Evolutionary conservation across 768 basidiomycete species (phyloP), one percentile per base, ranked within the genome.

Genomic region (Podaxis sp.): DNA sequence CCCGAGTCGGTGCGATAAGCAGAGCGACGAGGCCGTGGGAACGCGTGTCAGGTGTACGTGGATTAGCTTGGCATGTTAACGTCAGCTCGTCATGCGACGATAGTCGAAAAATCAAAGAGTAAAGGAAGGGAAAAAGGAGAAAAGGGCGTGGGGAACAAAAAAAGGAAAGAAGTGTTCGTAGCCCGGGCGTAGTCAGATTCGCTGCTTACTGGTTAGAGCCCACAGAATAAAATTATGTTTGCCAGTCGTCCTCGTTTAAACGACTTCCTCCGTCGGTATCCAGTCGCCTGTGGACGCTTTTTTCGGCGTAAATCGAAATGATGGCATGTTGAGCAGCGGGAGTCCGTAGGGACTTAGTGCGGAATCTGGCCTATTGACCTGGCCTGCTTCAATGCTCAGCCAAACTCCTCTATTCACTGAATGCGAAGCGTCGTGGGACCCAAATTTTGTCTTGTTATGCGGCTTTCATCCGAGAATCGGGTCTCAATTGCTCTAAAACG

Each of bases 291-390:
- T 46, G 19, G 43, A 46, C 2, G 7, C 2, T 27, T 27, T 27
- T 50, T 27, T 50, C 22, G 4, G 49, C 22, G 19, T 24, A 4
- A 50, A 50, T 9, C 1, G 8, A 33, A 3, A 11, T 12, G 7
- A 50, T 12, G 9, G 12, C 22, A 50, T 7, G 12, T 11, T 15
- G n/a, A 38, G 9, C 24, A 19, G 24, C 15, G 54, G 38, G 17
- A 55, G 54, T 22, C 54, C 54, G 54, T 25, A 5, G 54, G 54
- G 54, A 55, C 22, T 55, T 55, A 55, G 54, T 55, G 54, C 54
- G 54, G 54, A 9, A 27, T 50, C 49, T 12, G 12, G 49, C 49
- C 8, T 50, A 27, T 50, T 15, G 49, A 24, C 12, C 49, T 27
- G 24, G 19, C 7, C 19, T 50, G 11, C 24, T 25, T 50, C 22